phyloP scores from a whole-genome alignment of 192 early-diverging fungal species.

The Umbelopsis vinacea region DNA sequence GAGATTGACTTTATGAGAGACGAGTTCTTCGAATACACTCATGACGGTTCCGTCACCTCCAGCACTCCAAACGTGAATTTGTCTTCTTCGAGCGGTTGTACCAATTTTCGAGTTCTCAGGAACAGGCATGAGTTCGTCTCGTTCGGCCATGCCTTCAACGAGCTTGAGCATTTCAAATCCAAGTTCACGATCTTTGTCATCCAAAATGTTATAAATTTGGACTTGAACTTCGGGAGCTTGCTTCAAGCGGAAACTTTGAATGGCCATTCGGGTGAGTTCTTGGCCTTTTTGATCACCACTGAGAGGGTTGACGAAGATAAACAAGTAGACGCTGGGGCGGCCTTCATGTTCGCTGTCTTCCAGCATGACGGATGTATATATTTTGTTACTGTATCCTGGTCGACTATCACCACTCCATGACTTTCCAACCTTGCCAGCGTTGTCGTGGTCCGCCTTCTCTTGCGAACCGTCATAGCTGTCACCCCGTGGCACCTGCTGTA shows the following conservation, averaged over 20 bases:
- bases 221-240: conserved; percentile 69
- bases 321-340: conserved; percentile 60
- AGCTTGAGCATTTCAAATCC: conserved; percentile 62
- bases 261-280: conserved; percentile 59
- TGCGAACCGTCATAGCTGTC: neutral
- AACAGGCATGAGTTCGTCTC: conserved; percentile 19
- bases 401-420: neutral
- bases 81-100: conserved; percentile 38
- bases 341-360: conserved; percentile 34
- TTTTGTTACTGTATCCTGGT: neutral
- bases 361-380: conserved; percentile 27
- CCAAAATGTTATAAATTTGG: conserved; percentile 72
- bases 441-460: neutral
- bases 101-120: conserved; percentile 48
- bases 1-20: conserved; percentile 62
- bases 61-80: conserved; percentile 78
- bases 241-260: conserved; percentile 71
- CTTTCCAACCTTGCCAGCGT: neutral
- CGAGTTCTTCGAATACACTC: conserved; percentile 66
- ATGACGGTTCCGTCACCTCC: conserved; percentile 81
- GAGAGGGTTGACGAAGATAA: conserved; percentile 79
- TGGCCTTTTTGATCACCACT: conserved; percentile 72
- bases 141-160: conserved; percentile 29
- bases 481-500: conserved; percentile 15
- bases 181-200: conserved; percentile 53